Evolutionary conservation across 2,329 filamentous ascomycete genomes (phyloP).

Genomic region (Ophiostoma sp.): DNA sequence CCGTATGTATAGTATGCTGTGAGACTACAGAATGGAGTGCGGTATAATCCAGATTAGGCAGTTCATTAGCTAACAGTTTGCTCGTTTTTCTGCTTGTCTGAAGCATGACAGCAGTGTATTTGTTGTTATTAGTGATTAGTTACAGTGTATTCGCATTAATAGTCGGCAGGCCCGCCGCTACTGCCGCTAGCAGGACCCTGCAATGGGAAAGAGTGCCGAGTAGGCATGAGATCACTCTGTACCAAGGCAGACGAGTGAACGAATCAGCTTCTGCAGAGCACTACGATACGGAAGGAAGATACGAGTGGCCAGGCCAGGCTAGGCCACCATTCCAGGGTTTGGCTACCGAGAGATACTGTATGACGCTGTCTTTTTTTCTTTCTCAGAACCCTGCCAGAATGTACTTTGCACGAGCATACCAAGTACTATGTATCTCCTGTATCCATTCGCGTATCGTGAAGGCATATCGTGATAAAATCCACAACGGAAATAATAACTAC

Average conservation of each 20-base stretch:
- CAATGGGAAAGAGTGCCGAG: not conserved
- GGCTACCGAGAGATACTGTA: no score
- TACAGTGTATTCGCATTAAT: not conserved
- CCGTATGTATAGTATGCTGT: not conserved
- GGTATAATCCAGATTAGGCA: not conserved
- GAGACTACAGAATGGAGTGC: not conserved
- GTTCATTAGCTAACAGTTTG: constrained; percentile 15
- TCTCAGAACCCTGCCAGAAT: no score
- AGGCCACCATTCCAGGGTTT: no score
- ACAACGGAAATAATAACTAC: not conserved
- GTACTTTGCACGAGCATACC: not conserved
- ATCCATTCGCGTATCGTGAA: not conserved
- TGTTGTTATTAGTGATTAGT: not conserved
- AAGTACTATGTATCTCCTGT: not conserved
- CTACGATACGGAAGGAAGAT: no score
- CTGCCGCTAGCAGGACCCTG: constrained; percentile 7
- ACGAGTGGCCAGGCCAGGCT: no score
- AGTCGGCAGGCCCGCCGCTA: constrained; percentile 9
- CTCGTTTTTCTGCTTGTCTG: not conserved
- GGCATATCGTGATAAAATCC: not conserved
- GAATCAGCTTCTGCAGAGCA: not conserved
- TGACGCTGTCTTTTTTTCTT: no score
- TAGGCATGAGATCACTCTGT: not conserved
- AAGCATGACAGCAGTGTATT: not conserved
- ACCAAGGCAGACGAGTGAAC: not conserved